Evolutionary conservation across 2,329 filamentous ascomycete species (phyloP).

Genomic region (Fusarium sp.): DNA sequence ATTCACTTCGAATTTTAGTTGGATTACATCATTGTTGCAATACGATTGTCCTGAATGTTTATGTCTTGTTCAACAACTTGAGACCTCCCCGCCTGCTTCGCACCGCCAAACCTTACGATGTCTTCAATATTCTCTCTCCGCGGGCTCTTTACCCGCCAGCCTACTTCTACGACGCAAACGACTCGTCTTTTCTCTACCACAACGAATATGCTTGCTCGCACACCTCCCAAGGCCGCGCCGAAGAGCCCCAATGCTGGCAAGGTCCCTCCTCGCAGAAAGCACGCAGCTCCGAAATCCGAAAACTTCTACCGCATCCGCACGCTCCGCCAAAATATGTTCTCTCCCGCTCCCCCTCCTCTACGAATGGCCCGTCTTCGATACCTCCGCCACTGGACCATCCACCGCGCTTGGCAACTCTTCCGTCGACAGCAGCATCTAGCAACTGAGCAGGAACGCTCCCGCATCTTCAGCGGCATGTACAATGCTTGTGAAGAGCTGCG

Average conservation of each 20-base stretch:
- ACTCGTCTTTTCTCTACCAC: slow-evolving; percentile 48
- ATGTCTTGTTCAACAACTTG: background rate
- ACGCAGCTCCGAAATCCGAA: slow-evolving; percentile 47
- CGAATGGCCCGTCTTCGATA: slow-evolving; percentile 87
- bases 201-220: slow-evolving; percentile 44
- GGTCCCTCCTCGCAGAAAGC: slow-evolving; percentile 41
- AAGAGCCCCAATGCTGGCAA: slow-evolving; percentile 39
- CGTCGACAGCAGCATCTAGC: slow-evolving; percentile 73
- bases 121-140: slow-evolving; percentile 44
- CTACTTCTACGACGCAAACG: slow-evolving; percentile 10
- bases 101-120: slow-evolving; percentile 37
- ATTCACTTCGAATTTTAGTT: background rate
- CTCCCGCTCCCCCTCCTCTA: slow-evolving; percentile 72
- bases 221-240: slow-evolving; percentile 39
- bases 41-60: background rate
- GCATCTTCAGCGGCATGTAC: slow-evolving; percentile 84
- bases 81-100: background rate
- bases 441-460: slow-evolving; percentile 76
- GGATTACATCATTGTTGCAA: background rate
- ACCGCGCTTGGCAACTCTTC: slow-evolving; percentile 91
- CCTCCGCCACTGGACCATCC: slow-evolving; percentile 98
- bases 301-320: slow-evolving; percentile 56
- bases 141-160: slow-evolving; percentile 45
- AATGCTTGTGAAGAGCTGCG: slow-evolving; percentile 87
- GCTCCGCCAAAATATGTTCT: slow-evolving; percentile 60